A percentile compares a stretch with the other conserved stretches of the same genome.
These are phyloP conservation scores for Fonsecaea nubica DNA, from an alignment of 2,329 filamentous ascomycete genomes.

Conservation along the genomic window DNA sequence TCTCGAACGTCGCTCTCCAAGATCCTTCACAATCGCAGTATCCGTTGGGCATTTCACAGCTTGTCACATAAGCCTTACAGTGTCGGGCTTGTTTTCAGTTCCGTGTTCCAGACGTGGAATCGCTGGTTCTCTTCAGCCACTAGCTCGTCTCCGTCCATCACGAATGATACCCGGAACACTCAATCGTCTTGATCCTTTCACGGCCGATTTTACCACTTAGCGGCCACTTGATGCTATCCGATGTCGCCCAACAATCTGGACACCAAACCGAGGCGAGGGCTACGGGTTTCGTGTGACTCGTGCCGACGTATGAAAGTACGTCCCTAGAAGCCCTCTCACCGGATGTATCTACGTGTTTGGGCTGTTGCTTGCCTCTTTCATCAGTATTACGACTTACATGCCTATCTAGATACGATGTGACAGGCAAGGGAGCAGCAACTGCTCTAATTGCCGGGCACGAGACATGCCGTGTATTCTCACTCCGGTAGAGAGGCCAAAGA, in stretches of 20 bases:
- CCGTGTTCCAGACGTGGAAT: background rate
- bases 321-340: background rate
- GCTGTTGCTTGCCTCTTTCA: background rate
- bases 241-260: conserved; percentile 7
- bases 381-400: background rate
- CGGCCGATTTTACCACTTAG: background rate
- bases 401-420: conserved; percentile 24
- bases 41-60: background rate
- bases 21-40: background rate
- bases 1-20: background rate
- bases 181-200: background rate
- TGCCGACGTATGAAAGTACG: conserved; percentile 27
- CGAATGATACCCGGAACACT: background rate
- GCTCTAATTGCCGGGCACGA: conserved; percentile 26
- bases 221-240: background rate
- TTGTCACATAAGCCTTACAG: background rate
- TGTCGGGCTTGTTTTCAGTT: background rate
- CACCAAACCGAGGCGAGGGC: background rate
- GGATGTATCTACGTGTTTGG: background rate
- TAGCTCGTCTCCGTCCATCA: background rate
- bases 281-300: conserved; percentile 17
- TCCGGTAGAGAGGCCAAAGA: conserved; percentile 6
- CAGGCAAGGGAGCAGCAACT: conserved; percentile 15
- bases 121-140: background rate
- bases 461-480: conserved; percentile 21